Conservation (phyloP, 148 eudicot species). For the Fallopia convolvulus region DNA sequence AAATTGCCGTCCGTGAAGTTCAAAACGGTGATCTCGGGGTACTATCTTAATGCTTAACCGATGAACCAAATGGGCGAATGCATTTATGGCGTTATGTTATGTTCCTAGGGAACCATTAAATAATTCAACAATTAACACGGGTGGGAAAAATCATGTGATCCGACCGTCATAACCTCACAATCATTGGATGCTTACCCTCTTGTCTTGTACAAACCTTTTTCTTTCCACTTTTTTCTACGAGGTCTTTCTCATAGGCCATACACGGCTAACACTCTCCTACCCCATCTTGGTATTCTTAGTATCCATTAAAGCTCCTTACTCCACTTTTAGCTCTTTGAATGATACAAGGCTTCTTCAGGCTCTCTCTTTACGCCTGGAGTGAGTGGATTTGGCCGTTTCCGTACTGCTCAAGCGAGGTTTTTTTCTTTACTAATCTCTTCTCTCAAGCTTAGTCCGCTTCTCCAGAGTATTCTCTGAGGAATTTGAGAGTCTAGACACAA, state of each 20-base stretch:
- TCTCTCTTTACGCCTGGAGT: not conserved
- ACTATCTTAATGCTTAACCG: no score
- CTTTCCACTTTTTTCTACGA: not conserved
- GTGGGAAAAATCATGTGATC: constrained; percentile 2
- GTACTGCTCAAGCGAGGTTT: not conserved
- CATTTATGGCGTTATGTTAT: not conserved
- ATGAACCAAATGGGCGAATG: no score
- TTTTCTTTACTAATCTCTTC: not conserved
- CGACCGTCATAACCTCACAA: constrained; percentile 9
- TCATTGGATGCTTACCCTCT: constrained; percentile 4
- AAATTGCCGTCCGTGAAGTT: no score
- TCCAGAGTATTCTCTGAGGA: not conserved
- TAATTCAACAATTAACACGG: not conserved
- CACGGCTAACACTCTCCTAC: not conserved
- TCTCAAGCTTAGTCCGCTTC: not conserved
- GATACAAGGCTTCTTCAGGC: not conserved
- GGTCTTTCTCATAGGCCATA: not conserved
- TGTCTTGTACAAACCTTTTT: not conserved
- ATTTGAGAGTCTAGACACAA: not conserved
- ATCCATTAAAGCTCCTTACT: not conserved
- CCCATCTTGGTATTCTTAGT: not conserved
- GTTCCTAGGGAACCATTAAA: not conserved
- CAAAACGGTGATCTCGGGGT: no score
- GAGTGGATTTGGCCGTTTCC: not conserved
- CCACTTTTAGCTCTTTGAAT: not conserved